phyloP scores from a whole-genome alignment of 352 stramenopile species.

The Pythium oligandrum region DNA sequence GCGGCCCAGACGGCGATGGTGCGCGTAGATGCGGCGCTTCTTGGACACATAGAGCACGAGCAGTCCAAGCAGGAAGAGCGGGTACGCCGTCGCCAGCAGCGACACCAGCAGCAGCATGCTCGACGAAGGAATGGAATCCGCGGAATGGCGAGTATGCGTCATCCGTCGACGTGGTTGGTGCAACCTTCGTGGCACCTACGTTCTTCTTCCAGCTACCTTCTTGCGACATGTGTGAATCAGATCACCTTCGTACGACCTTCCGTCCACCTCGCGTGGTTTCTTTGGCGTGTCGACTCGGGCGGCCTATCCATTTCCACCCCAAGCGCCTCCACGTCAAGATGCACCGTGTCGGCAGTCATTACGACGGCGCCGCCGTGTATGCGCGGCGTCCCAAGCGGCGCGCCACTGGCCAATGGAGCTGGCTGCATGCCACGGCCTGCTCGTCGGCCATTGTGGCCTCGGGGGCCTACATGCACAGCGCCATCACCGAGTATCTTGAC shows the following conservation, averaged over 20 bases:
- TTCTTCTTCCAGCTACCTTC: constrained; percentile 4
- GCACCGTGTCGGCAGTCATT: too few species aligned
- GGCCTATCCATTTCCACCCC: too few species aligned
- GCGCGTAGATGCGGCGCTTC: constrained; percentile 36
- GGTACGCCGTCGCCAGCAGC: constrained; percentile 19
- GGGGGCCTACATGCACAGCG: constrained; percentile 62
- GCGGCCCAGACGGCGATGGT: constrained; percentile 12
- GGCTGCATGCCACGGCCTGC: constrained; percentile 66
- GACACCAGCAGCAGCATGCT: constrained; percentile 24
- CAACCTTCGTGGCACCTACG: constrained; percentile 8
- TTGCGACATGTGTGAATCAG: constrained; percentile 1
- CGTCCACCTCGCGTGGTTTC: neutral
- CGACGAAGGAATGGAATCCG: neutral
- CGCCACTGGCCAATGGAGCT: constrained; percentile 41
- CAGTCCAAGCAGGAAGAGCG: constrained; percentile 17
- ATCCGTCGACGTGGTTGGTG: neutral
- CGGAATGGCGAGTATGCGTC: neutral
- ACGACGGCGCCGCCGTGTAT: neutral
- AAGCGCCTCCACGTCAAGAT: too few species aligned
- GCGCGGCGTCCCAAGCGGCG: constrained; percentile 12
- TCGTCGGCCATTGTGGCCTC: constrained; percentile 63
- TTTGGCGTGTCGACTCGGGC: too few species aligned
- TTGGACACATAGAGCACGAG: constrained; percentile 28
- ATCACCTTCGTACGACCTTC: constrained; percentile 11
- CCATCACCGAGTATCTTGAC: constrained; percentile 28